A percentile compares a stretch with the other conserved stretches of the same genome.
phyloP scores from a whole-genome alignment of 805 yeast genomes.

The Sungouiozyma intestinalis region DNA sequence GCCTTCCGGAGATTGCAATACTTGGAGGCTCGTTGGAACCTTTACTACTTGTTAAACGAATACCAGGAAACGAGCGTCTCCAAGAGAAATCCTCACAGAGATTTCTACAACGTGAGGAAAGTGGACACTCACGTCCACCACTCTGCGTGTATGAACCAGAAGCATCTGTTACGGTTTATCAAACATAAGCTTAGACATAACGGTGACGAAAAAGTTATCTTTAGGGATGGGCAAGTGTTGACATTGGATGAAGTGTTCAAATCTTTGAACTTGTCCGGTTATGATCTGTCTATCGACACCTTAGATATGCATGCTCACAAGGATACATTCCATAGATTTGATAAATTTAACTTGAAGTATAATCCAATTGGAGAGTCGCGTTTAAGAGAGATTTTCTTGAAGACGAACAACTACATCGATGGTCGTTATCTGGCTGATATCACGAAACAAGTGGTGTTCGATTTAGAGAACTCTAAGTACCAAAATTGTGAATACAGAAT shows the following conservation, averaged over 20 bases:
- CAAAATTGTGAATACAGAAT: conserved; percentile 97
- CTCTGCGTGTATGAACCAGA: conserved; percentile 98
- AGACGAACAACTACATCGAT: conserved; percentile 85
- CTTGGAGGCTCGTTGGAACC: conserved; percentile 92
- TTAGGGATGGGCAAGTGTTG: conserved; percentile 82
- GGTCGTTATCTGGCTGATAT: conserved; percentile 89
- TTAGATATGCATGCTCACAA: conserved; percentile 99
- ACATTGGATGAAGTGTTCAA: conserved; percentile 85
- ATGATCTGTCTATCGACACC: conserved; percentile 91
- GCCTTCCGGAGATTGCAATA: conserved; percentile 90
- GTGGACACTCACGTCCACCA: conserved; percentile 89
- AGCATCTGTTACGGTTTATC: conserved; percentile 87
- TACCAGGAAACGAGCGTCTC: conserved; percentile 86
- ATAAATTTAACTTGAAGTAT: conserved; percentile 91
- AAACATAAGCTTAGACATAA: conserved; percentile 83
- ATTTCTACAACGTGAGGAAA: conserved; percentile 35
- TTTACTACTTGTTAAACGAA: conserved; percentile 80
- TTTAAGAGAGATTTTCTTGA: conserved; percentile 86
- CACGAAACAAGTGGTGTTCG: conserved; percentile 87
- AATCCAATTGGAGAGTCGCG: conserved; percentile 98
- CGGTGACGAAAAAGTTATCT: conserved; percentile 84
- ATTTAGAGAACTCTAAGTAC: conserved; percentile 87
- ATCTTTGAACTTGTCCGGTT: conserved; percentile 83
- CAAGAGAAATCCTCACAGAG: conserved; percentile 92
- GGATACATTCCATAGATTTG: conserved; percentile 96